Conservation (phyloP, 176 grass and related monocot species). For the Raddia distichophylla region DNA sequence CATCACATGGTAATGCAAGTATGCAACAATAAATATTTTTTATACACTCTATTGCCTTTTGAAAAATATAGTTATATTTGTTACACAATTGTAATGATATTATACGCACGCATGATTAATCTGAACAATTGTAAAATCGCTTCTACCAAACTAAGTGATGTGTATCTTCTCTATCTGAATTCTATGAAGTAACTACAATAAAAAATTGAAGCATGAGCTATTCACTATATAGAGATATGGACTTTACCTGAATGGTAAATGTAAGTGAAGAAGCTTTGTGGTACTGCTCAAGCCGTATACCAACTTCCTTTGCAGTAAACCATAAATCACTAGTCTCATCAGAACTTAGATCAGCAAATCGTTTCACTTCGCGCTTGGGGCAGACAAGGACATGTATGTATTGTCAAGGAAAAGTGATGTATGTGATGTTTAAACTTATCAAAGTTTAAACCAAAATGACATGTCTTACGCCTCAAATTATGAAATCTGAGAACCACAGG, state of each 20-base stretch:
- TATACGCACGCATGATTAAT: too few relatives aligned
- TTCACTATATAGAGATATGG: slow-evolving; percentile 15
- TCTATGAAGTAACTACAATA: neutral
- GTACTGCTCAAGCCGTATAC: slow-evolving; percentile 66
- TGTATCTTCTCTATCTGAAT: neutral
- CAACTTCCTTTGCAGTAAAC: slow-evolving; percentile 85
- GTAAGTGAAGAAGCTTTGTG: slow-evolving; percentile 88
- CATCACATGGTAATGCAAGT: too few relatives aligned
- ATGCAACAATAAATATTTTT: too few relatives aligned
- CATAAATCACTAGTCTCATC: slow-evolving; percentile 87
- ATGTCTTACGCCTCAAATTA: neutral
- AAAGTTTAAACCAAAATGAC: neutral
- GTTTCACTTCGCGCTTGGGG: slow-evolving; percentile 76
- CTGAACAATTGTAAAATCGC: too few relatives aligned
- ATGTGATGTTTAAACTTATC: neutral
- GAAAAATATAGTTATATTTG: too few relatives aligned
- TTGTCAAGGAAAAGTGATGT: slow-evolving; percentile 59
- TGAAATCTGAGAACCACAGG: neutral
- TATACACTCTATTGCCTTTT: too few relatives aligned
- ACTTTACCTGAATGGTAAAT: slow-evolving; percentile 75
- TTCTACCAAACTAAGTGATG: too few relatives aligned
- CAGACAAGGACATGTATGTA: slow-evolving; percentile 84
- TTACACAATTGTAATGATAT: too few relatives aligned
- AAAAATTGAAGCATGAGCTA: slow-evolving; percentile 15
- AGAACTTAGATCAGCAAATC: slow-evolving; percentile 77